These are phyloP conservation scores for Dipodascus albidus DNA, from an alignment of 805 yeast genomes.

Conservation along the genomic window DNA sequence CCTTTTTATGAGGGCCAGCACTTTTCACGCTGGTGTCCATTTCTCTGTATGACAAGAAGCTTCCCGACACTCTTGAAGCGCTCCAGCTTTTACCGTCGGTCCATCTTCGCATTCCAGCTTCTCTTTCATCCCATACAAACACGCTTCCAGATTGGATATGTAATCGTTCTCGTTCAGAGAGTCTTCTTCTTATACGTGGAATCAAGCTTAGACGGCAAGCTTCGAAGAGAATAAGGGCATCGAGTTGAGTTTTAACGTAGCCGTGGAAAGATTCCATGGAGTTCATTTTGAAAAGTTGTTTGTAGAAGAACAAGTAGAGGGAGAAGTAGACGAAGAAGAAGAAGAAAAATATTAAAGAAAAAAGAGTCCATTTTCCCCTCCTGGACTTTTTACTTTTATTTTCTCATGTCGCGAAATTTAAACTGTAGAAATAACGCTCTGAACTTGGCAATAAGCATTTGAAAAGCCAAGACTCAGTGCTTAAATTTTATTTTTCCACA, in stretches of 20 bases:
- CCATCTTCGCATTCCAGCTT: slow-evolving; percentile 66
- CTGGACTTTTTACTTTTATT: background rate
- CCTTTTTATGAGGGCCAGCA: background rate
- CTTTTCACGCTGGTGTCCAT: slow-evolving; percentile 28
- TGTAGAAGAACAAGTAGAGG: background rate
- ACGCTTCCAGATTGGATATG: slow-evolving; percentile 47
- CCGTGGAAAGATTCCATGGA: slow-evolving; percentile 53
- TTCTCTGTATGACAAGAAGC: slow-evolving; percentile 52
- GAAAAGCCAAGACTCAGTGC: background rate
- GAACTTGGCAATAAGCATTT: background rate
- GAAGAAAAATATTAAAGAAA: background rate
- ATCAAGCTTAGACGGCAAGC: slow-evolving; percentile 46
- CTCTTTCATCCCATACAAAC: slow-evolving; percentile 61
- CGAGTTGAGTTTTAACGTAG: slow-evolving; percentile 41
- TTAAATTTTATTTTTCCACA: background rate
- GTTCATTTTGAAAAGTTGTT: background rate
- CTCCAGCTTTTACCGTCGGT: slow-evolving; percentile 69
- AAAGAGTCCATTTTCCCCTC: background rate
- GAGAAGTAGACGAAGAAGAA: background rate
- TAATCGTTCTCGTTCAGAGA: slow-evolving; percentile 44
- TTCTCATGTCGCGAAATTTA: background rate
- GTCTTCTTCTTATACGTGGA: slow-evolving; percentile 45
- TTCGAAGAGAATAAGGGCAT: slow-evolving; percentile 54
- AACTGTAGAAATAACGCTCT: background rate
- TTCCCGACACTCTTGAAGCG: slow-evolving; percentile 57